Conservation (phyloP, 2,329 filamentous ascomycete species). For the Colletotrichum tabaci region DNA sequence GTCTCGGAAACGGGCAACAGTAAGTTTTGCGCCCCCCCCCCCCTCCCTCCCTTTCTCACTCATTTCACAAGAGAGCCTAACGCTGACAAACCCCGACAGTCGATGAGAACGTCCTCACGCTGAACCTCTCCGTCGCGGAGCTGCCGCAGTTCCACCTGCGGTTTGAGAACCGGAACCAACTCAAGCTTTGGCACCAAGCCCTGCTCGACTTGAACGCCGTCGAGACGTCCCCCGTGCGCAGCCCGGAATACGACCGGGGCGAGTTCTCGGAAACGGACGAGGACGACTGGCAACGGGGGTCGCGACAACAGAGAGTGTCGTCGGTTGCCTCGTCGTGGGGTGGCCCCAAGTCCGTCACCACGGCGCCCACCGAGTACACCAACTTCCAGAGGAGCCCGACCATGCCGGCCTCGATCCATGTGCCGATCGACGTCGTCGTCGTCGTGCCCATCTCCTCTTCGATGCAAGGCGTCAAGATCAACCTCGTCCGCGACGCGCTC, state of each 20-base stretch:
- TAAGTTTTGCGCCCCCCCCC: constrained; percentile 25
- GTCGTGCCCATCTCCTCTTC: constrained; percentile 98
- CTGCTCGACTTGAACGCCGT: constrained; percentile 85
- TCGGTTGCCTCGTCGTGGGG: constrained; percentile 89
- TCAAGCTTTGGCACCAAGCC: constrained; percentile 92
- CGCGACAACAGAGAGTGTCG: constrained; percentile 78
- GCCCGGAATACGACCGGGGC: constrained; percentile 82
- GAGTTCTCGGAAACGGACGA: constrained; percentile 89
- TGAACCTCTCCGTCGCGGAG: constrained; percentile 92
- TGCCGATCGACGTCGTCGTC: constrained; percentile 94
- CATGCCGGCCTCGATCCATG: constrained; percentile 75
- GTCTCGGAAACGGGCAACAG: constrained; percentile 78
- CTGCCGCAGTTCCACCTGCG: constrained; percentile 94
- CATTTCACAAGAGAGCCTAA: constrained; percentile 41
- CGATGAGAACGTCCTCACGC: constrained; percentile 88
- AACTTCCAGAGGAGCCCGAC: constrained; percentile 71
- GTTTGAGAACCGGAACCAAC: constrained; percentile 85
- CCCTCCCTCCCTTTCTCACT: neutral
- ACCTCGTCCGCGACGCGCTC: constrained; percentile 89
- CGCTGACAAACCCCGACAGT: constrained; percentile 52
- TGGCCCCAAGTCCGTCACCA: constrained; percentile 85
- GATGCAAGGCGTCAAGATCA: constrained; percentile 99
- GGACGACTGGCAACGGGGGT: constrained; percentile 83
- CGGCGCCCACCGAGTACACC: constrained; percentile 93
- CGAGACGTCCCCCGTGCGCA: constrained; percentile 74